These are phyloP conservation scores for Penicillium cosmopolitanum DNA, from an alignment of 495 filamentous ascomycete genomes.

Conservation along the genomic window DNA sequence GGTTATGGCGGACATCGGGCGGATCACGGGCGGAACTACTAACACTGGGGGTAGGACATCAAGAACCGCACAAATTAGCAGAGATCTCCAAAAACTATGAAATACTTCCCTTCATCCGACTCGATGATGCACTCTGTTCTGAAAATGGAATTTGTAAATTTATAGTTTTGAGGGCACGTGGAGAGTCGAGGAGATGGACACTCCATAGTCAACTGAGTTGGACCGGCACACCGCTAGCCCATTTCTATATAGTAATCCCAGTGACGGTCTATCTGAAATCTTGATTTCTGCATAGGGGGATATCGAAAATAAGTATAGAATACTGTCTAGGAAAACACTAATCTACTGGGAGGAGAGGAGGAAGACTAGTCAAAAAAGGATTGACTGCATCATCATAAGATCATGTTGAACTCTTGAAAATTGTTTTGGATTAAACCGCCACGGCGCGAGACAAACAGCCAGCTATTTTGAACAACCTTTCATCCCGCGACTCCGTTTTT, in stretches of 20 bases:
- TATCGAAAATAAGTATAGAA: not conserved
- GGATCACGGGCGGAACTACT: constrained; percentile 16
- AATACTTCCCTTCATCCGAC: not conserved
- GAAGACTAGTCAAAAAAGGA: constrained; percentile 17
- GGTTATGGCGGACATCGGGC: constrained; percentile 16
- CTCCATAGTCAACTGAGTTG: not conserved
- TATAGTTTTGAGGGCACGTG: not conserved
- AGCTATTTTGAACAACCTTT: constrained; percentile 54
- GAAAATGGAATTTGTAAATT: too few relatives aligned
- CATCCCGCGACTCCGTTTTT: constrained; percentile 50
- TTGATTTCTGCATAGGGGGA: not conserved
- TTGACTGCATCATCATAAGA: constrained; percentile 36
- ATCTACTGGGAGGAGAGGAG: not conserved
- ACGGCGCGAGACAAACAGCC: constrained; percentile 50
- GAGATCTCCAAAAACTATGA: not conserved
- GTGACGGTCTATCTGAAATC: not conserved
- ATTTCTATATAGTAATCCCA: not conserved
- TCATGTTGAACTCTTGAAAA: constrained; percentile 48
- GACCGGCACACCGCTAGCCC: not conserved
- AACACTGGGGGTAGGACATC: not conserved
- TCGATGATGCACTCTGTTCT: too few relatives aligned
- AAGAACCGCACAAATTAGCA: not conserved
- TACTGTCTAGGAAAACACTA: not conserved
- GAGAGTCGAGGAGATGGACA: not conserved
- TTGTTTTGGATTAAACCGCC: constrained; percentile 55